Evolutionary conservation across 2,329 filamentous ascomycete genomes (phyloP).

Genomic region (Colletotrichum falcatum): DNA sequence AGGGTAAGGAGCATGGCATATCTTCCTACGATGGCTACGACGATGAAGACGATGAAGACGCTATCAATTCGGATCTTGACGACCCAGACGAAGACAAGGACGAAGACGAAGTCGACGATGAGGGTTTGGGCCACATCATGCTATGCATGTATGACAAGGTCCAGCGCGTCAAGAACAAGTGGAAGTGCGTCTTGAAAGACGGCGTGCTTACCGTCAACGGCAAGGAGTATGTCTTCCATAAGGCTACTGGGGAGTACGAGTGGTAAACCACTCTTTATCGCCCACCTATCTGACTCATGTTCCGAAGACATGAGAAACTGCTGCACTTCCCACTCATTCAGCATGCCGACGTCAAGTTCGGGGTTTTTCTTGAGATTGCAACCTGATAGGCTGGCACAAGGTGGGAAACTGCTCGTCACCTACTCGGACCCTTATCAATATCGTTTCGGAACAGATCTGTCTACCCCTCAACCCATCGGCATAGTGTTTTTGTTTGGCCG

Average conservation of each 20-base stretch:
- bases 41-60: conserved; percentile 83
- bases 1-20: conserved; percentile 48
- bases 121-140: conserved; percentile 89
- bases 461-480: too few species aligned
- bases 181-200: conserved; percentile 99
- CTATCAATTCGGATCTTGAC: conserved; percentile 98
- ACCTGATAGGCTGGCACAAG: conserved; percentile 11
- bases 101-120: conserved; percentile 89
- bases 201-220: conserved; percentile 93
- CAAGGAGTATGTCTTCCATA: conserved; percentile 98
- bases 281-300: neutral
- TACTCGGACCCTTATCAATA: neutral
- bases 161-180: conserved; percentile 98
- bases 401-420: neutral
- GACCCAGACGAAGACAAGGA: conserved; percentile 89
- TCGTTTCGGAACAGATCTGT: conserved; percentile 5
- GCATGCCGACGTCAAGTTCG: neutral
- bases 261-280: conserved; percentile 71
- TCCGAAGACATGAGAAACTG: neutral
- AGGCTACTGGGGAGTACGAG: conserved; percentile 96
- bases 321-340: neutral
- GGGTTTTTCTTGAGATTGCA: neutral
- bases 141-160: conserved; percentile 99
- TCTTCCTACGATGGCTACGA: conserved; percentile 74
- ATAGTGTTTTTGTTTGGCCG: neutral